These are phyloP conservation scores for Collybia mongolica DNA, from an alignment of 768 basidiomycete species.

Conservation along the genomic window DNA sequence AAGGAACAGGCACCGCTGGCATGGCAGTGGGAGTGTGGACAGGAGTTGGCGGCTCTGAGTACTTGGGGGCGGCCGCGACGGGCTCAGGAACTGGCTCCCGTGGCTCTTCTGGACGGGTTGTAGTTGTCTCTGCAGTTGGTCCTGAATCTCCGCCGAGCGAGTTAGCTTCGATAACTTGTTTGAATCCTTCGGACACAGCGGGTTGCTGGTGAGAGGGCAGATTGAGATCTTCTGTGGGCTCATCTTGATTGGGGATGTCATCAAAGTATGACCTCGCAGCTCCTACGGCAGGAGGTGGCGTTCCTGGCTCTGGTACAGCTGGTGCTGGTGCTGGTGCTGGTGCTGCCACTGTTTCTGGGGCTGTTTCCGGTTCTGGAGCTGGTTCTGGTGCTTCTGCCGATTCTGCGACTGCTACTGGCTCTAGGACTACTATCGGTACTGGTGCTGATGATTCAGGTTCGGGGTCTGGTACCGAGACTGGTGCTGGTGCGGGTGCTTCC, in stretches of 20 bases:
- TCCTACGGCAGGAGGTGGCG: constrained; percentile 2
- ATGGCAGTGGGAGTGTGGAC: background rate
- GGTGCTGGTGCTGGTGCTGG: background rate
- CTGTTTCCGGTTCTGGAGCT: constrained; percentile 3
- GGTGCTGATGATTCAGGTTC: constrained; percentile 2
- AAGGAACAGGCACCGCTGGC: background rate
- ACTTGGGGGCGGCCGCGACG: constrained; percentile 2
- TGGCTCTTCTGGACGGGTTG: background rate
- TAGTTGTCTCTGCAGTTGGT: background rate
- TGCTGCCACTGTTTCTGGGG: background rate
- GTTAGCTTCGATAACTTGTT: constrained; percentile 2
- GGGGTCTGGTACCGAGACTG: constrained; percentile 1
- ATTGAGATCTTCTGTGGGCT: background rate
- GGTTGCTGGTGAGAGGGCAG: background rate
- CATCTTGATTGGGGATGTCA: constrained; percentile 4
- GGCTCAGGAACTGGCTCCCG: background rate
- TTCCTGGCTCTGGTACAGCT: background rate
- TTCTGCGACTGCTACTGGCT: background rate
- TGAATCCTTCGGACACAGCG: background rate
- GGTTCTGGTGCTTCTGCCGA: background rate
- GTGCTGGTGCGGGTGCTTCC: background rate
- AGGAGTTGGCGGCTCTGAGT: constrained; percentile 4
- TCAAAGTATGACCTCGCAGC: constrained; percentile 12
- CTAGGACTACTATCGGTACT: constrained; percentile 1
- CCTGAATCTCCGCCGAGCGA: background rate